phyloP scores from a whole-genome alignment of 371 early-diverging fungal species.

The Mucor circinelloides region DNA sequence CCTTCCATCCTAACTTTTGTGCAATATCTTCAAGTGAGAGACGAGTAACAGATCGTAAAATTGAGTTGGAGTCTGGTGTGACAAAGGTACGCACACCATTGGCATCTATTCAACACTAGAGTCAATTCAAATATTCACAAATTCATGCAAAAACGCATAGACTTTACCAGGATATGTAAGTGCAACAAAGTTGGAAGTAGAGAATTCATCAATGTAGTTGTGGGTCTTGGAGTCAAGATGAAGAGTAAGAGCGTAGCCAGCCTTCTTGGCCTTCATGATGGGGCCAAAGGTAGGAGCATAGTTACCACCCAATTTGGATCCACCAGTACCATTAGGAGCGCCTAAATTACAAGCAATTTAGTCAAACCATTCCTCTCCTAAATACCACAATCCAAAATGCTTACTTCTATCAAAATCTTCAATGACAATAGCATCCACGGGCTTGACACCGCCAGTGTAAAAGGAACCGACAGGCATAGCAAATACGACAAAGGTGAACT shows the following conservation, averaged over 20 bases:
- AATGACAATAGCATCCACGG: slow-evolving; percentile 70
- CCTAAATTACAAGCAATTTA: slow-evolving; percentile 26
- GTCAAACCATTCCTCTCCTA: too few relatives aligned
- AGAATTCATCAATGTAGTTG: slow-evolving; percentile 78
- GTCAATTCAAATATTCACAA: neutral
- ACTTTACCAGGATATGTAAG: slow-evolving; percentile 52
- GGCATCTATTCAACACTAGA: slow-evolving; percentile 19
- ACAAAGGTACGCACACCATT: slow-evolving; percentile 65
- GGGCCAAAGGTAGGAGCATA: slow-evolving; percentile 70
- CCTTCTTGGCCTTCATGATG: slow-evolving; percentile 61
- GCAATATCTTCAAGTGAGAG: slow-evolving; percentile 71
- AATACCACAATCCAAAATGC: neutral
- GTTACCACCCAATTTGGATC: slow-evolving; percentile 78
- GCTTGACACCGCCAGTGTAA: slow-evolving; percentile 70
- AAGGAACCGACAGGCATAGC: slow-evolving; percentile 74
- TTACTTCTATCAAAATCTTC: slow-evolving; percentile 75
- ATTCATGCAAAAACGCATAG: neutral
- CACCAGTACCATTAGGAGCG: slow-evolving; percentile 66
- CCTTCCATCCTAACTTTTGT: slow-evolving; percentile 65
- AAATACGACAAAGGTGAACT: slow-evolving; percentile 74
- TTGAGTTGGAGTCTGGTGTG: slow-evolving; percentile 70
- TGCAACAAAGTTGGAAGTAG: slow-evolving; percentile 83
- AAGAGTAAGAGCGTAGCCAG: slow-evolving; percentile 72
- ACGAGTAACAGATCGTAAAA: slow-evolving; percentile 76
- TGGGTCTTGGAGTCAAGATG: slow-evolving; percentile 74